These are phyloP conservation scores for Fusarium chlamydosporum DNA, from an alignment of 2,329 filamentous ascomycete species.

Conservation along the genomic window DNA sequence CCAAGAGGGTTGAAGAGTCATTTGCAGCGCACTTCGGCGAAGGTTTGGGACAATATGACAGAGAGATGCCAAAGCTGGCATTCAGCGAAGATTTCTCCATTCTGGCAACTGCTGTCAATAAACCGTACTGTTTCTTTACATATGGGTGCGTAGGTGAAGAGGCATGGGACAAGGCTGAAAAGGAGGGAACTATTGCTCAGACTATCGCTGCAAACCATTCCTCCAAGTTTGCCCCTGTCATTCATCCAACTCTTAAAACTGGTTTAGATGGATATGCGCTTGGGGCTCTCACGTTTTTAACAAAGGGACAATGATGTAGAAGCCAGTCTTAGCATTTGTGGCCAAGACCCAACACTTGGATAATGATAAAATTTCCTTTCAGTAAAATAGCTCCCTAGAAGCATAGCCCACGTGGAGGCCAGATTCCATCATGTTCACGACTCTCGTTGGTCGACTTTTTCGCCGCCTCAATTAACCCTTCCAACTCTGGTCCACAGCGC, in stretches of 20 bases:
- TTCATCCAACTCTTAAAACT: slow-evolving; percentile 46
- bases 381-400: too few relatives aligned
- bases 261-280: slow-evolving; percentile 26
- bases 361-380: too few relatives aligned
- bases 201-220: slow-evolving; percentile 49
- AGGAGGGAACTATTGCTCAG: slow-evolving; percentile 31
- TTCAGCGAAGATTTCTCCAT: slow-evolving; percentile 70
- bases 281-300: slow-evolving; percentile 15
- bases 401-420: too few relatives aligned
- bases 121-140: slow-evolving; percentile 43
- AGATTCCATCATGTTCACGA: too few relatives aligned
- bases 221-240: slow-evolving; percentile 46
- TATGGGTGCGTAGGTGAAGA: slow-evolving; percentile 38
- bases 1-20: slow-evolving; percentile 57
- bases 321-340: too few relatives aligned
- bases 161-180: slow-evolving; percentile 37
- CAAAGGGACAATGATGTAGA: background rate
- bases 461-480: too few relatives aligned
- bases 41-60: slow-evolving; percentile 45
- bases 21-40: slow-evolving; percentile 63
- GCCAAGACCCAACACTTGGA: too few relatives aligned
- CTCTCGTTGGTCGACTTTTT: too few relatives aligned
- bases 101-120: slow-evolving; percentile 40
- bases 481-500: too few relatives aligned
- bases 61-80: slow-evolving; percentile 58